Evolutionary conservation across 2,329 filamentous ascomycete genomes (phyloP).

Genomic region (Cladosporium sp.): DNA sequence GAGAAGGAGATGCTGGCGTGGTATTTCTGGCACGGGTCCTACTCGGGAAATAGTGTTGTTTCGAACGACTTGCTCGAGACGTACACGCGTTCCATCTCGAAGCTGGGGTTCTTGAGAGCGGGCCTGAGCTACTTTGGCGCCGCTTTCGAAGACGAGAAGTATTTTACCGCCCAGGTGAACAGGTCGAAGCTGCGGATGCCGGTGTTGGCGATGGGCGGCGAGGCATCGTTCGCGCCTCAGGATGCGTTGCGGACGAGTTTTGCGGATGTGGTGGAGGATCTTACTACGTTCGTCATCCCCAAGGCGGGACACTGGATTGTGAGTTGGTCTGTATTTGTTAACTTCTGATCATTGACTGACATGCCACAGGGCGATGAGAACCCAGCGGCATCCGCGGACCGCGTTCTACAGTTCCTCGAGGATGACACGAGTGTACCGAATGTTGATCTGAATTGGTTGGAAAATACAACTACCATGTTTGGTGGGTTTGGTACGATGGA

Average conservation of each 20-base stretch:
- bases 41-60: slow-evolving; percentile 44
- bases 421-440: slow-evolving; percentile 23
- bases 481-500: slow-evolving; percentile 7
- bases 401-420: slow-evolving; percentile 28
- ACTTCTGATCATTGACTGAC: neutral
- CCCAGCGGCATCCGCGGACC: slow-evolving; percentile 28
- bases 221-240: slow-evolving; percentile 38
- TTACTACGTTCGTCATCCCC: slow-evolving; percentile 39
- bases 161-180: slow-evolving; percentile 41
- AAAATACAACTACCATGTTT: slow-evolving; percentile 25
- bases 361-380: slow-evolving; percentile 31
- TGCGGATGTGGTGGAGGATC: slow-evolving; percentile 29
- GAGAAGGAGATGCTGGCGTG: slow-evolving; percentile 49
- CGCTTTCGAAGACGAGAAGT: slow-evolving; percentile 39
- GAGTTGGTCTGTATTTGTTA: too few relatives aligned
- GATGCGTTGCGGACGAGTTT: slow-evolving; percentile 27
- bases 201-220: slow-evolving; percentile 40
- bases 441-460: slow-evolving; percentile 28
- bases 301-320: slow-evolving; percentile 46
- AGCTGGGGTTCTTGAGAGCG: slow-evolving; percentile 47
- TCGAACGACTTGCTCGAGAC: slow-evolving; percentile 44
- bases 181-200: slow-evolving; percentile 34
- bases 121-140: slow-evolving; percentile 45
- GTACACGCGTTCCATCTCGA: slow-evolving; percentile 46
- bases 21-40: slow-evolving; percentile 52